These are phyloP conservation scores for Trichosporon ovoides DNA, from an alignment of 1,284 basidiomycete species.

Conservation along the genomic window DNA sequence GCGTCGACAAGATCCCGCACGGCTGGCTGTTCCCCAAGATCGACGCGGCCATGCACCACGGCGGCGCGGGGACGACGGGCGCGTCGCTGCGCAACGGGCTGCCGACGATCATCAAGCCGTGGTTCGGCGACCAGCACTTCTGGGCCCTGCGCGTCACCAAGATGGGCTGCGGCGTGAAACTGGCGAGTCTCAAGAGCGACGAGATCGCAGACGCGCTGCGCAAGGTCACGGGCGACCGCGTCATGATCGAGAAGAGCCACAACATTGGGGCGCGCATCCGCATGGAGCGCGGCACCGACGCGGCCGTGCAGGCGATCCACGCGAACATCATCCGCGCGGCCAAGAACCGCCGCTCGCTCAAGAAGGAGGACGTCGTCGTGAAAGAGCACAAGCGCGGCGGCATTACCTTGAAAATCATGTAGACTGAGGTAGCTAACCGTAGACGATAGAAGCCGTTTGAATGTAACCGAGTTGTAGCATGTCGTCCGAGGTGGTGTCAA, in stretches of 20 bases:
- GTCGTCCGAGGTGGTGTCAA: too few species aligned
- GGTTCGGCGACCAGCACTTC: slow-evolving; percentile 67
- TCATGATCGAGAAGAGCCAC: slow-evolving; percentile 63
- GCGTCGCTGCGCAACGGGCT: slow-evolving; percentile 64
- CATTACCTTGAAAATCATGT: not conserved
- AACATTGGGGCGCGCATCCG: slow-evolving; percentile 61
- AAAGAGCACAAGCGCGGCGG: not conserved
- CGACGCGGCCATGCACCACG: slow-evolving; percentile 59
- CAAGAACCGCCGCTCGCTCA: slow-evolving; percentile 16
- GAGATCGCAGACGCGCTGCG: slow-evolving; percentile 57
- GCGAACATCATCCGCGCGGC: slow-evolving; percentile 37
- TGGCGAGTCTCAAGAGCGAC: slow-evolving; percentile 53
- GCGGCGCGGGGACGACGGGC: slow-evolving; percentile 67
- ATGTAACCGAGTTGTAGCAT: not conserved
- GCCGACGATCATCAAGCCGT: slow-evolving; percentile 69
- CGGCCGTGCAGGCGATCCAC: slow-evolving; percentile 36
- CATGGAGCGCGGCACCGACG: slow-evolving; percentile 50
- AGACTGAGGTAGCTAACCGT: not conserved
- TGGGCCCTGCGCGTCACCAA: slow-evolving; percentile 64
- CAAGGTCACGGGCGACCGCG: slow-evolving; percentile 55
- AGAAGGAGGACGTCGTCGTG: slow-evolving; percentile 10
- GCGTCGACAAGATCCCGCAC: slow-evolving; percentile 66
- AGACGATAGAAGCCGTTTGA: too few species aligned
- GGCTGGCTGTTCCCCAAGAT: slow-evolving; percentile 70
- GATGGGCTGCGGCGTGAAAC: slow-evolving; percentile 56